phyloP scores from a whole-genome alignment of 192 early-diverging fungal species.

The Chytriomyces confervae region DNA sequence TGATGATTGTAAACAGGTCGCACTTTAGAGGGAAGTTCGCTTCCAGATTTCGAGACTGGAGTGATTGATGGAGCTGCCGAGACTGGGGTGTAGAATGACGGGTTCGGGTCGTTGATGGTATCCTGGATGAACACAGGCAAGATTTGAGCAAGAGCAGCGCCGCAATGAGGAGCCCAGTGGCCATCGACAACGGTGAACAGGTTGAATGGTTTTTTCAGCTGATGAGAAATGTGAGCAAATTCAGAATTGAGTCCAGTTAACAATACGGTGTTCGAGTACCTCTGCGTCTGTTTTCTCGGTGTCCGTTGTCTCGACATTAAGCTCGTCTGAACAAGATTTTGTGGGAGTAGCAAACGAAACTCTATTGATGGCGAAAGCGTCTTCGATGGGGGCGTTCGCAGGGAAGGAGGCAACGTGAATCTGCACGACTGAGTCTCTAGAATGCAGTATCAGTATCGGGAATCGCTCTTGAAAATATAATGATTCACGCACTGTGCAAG shows the following conservation, averaged over 20 bases:
- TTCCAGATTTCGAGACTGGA: background rate
- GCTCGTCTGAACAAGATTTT: no score
- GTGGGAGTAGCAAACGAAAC: no score
- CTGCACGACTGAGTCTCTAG: background rate
- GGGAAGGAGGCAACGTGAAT: conserved; percentile 24
- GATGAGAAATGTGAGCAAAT: no score
- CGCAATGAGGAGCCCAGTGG: conserved; percentile 27
- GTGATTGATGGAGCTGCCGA: background rate
- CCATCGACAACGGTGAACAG: conserved; percentile 16
- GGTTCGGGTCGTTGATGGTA: background rate
- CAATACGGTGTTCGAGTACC: no score
- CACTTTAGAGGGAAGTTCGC: background rate
- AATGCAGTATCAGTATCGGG: background rate
- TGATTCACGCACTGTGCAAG: no score
- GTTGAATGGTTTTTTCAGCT: background rate
- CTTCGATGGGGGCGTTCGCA: conserved; percentile 20
- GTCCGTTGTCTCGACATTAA: no score
- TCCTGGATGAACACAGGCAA: conserved; percentile 29
- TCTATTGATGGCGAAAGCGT: conserved; percentile 12
- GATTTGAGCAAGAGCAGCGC: background rate
- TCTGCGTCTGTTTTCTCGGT: no score
- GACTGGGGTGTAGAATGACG: background rate
- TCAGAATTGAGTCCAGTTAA: no score
- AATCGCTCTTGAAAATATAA: background rate
- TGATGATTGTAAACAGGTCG: background rate